A percentile compares a stretch with the other conserved stretches of the same genome.
These are phyloP conservation scores for Boehmeria nivea DNA, from an alignment of 306 rosid genomes.

Conservation along the genomic window DNA sequence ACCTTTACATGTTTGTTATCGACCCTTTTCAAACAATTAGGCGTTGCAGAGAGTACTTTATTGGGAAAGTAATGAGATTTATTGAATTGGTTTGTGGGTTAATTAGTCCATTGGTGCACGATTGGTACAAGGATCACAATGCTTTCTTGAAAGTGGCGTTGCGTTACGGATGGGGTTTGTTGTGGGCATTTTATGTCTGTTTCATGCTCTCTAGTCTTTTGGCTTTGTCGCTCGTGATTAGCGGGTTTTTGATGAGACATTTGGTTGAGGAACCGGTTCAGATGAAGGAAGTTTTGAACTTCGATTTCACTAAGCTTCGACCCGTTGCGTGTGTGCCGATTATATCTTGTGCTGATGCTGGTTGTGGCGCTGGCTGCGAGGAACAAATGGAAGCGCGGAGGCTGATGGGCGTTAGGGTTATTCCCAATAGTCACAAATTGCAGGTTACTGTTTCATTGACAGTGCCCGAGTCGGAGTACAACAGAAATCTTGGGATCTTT, in stretches of 20 bases:
- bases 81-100: constrained; percentile 13
- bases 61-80: constrained; percentile 19
- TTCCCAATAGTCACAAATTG: constrained; percentile 48
- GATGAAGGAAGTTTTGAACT: constrained; percentile 53
- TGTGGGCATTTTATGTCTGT: constrained; percentile 57
- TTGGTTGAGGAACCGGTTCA: constrained; percentile 54
- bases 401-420: constrained; percentile 27
- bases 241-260: constrained; percentile 45
- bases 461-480: constrained; percentile 74
- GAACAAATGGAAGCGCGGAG: constrained; percentile 18
- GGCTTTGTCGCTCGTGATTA: constrained; percentile 41
- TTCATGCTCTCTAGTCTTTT: constrained; percentile 40
- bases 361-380: constrained; percentile 28
- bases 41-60: constrained; percentile 26
- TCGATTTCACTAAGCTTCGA: constrained; percentile 58
- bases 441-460: constrained; percentile 36
- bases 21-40: constrained; percentile 50
- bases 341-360: constrained; percentile 33
- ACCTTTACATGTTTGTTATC: constrained; percentile 35
- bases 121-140: constrained; percentile 37
- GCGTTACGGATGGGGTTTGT: constrained; percentile 59
- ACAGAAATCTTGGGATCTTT: constrained; percentile 76
- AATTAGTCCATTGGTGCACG: constrained; percentile 27
- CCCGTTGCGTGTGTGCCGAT: constrained; percentile 67
- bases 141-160: constrained; percentile 44